phyloP scores from a whole-genome alignment of 2,329 filamentous ascomycete species.

The Pyrenophora tritici-repentis region DNA sequence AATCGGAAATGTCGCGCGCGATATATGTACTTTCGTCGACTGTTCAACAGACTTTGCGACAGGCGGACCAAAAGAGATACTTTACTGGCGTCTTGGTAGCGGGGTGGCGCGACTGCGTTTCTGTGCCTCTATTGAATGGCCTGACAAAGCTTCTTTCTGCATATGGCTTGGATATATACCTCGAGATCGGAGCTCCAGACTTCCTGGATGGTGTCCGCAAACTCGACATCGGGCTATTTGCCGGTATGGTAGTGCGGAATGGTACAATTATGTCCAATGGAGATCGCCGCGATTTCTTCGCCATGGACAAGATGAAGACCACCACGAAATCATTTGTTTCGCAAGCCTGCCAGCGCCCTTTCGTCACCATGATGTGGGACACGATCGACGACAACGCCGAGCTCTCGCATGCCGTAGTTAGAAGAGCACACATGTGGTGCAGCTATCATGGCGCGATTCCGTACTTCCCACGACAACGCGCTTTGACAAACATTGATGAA shows the following conservation, averaged over 20 bases:
- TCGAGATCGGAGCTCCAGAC: conserved; percentile 42
- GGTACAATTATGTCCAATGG: conserved; percentile 43
- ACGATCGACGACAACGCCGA: conserved; percentile 41
- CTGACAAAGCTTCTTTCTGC: conserved; percentile 36
- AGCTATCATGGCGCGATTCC: conserved; percentile 44
- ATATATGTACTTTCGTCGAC: conserved; percentile 33
- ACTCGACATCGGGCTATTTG: conserved; percentile 34
- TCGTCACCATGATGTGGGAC: conserved; percentile 48
- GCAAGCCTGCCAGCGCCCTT: conserved; percentile 42
- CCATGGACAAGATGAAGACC: conserved; percentile 48
- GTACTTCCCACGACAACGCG: conserved; percentile 33
- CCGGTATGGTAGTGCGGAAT: conserved; percentile 43
- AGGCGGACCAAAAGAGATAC: conserved; percentile 30
- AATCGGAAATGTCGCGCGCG: conserved; percentile 33
- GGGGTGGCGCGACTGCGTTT: conserved; percentile 40
- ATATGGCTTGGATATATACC: conserved; percentile 41
- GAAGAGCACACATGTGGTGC: conserved; percentile 46
- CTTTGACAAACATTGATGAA: conserved; percentile 32
- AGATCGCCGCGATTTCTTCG: conserved; percentile 45
- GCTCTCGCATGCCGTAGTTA: conserved; percentile 43
- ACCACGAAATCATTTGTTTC: conserved; percentile 47
- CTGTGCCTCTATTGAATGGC: conserved; percentile 36
- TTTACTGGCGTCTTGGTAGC: conserved; percentile 44
- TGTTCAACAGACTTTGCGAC: conserved; percentile 31
- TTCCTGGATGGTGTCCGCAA: conserved; percentile 36